phyloP scores from a whole-genome alignment of 352 stramenopile genomes.

The Phytophthora sp. region DNA sequence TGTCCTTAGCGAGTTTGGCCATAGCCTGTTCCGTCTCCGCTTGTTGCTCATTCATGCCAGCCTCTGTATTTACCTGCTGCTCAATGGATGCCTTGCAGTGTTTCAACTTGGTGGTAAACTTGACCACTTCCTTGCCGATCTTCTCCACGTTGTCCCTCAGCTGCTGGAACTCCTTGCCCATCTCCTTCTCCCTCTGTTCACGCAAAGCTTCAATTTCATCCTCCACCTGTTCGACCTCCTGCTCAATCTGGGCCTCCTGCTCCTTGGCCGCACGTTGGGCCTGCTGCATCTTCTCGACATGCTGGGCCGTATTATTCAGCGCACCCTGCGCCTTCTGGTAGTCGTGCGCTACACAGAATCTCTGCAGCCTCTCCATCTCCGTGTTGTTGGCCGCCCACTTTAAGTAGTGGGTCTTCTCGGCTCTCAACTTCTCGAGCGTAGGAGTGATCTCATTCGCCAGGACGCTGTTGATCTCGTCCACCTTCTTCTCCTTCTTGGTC shows the following conservation, averaged over 20 bases:
- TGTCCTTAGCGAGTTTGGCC: slow-evolving; percentile 82
- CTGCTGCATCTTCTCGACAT: slow-evolving; percentile 91
- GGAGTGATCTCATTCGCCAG: slow-evolving; percentile 99
- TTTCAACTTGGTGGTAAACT: slow-evolving; percentile 82
- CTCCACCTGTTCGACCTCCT: slow-evolving; percentile 82
- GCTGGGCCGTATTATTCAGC: slow-evolving; percentile 84
- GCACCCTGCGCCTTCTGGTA: slow-evolving; percentile 92
- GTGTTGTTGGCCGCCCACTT: slow-evolving; percentile 99
- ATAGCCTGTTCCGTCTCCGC: slow-evolving; percentile 83
- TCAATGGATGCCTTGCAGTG: slow-evolving; percentile 78
- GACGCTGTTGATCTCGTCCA: slow-evolving; percentile 99
- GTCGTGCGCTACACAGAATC: slow-evolving; percentile 97
- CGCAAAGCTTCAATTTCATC: slow-evolving; percentile 87
- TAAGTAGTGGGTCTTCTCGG: slow-evolving; percentile 98
- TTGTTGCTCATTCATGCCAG: slow-evolving; percentile 70
- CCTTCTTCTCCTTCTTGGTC: slow-evolving; percentile 99
- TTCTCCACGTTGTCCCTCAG: slow-evolving; percentile 84
- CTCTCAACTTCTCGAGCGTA: slow-evolving; percentile 97
- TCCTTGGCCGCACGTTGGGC: slow-evolving; percentile 75
- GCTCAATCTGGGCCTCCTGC: slow-evolving; percentile 56
- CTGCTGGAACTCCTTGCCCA: slow-evolving; percentile 84
- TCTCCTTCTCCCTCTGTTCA: slow-evolving; percentile 79
- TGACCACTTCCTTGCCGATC: slow-evolving; percentile 84
- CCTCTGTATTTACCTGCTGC: slow-evolving; percentile 65
- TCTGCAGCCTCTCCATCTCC: slow-evolving; percentile 97